Evolutionary conservation across 768 basidiomycete species (phyloP), one percentile per base, ranked within the genome.

Genomic region (Mrakia frigida): DNA sequence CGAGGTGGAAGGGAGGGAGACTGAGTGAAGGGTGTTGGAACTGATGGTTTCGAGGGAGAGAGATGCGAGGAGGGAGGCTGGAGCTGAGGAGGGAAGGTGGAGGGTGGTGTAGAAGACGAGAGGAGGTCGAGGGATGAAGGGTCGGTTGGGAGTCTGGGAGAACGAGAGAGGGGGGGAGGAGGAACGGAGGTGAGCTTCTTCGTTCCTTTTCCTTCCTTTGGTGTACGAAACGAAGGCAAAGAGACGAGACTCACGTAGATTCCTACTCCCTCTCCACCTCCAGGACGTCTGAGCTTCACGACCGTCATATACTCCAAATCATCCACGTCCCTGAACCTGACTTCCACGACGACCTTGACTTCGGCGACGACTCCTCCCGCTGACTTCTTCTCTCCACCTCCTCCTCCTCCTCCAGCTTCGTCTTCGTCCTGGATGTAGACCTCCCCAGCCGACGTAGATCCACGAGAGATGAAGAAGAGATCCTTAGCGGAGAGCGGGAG

Each of bases 51-150:
- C 25, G 65, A 68, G 39, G 23, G 35, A 25, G 39, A 68, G 39
- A 9, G 65, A 37, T 0, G 65, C 37, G 39, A 37, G 39, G 35
- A 68, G 65, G 23, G 65, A 37, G 10, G 65, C 35, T 11, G 65
- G 37, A 21, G 65, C 37, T 11, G 65, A 39, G 37, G 65, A 39
- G 6, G 65, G 65, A 10, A 68, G 35, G 37, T 35, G 23, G 65
- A 68, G 25, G 39, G 65, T 68, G 1, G 65, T 68, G 39, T 39
- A 25, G 65, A 68, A 68, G 65, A 68, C 39, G 37, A 68, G 65
- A 25, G 65, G 65, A 6, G 65, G 65, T 9, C 65, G 35, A 39
- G 65, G 65, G 65, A 68, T 68, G 65, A 68, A 68, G 10, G 65
- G 65, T 13, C 65, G 65, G 65, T 35, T 39, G 35, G 65, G 65